Percentiles rank a stretch among this genome's conserved stretches.
Conservation (phyloP, 371 early-diverging fungal genomes). For the Lichtheimia ornata region DNA sequence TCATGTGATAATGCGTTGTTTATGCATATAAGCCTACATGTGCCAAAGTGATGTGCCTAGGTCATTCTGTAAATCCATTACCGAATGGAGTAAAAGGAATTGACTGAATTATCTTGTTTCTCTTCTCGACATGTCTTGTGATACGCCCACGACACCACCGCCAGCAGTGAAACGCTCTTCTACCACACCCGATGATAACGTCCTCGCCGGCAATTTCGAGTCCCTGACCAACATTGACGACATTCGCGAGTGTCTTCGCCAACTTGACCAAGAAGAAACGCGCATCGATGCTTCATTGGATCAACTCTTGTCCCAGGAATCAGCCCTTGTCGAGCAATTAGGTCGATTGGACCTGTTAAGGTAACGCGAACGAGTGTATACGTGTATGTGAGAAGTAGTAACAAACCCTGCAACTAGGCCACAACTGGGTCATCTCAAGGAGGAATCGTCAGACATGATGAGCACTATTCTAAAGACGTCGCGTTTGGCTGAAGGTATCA, state of each 20-base stretch:
- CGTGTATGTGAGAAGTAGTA: not conserved
- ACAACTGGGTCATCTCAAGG: constrained; percentile 53
- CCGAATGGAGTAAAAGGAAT: too few species aligned
- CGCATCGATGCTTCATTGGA: constrained; percentile 67
- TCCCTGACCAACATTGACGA: constrained; percentile 64
- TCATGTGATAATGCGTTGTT: too few species aligned
- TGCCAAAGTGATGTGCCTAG: too few species aligned
- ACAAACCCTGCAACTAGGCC: constrained; percentile 47
- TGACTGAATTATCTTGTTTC: too few species aligned
- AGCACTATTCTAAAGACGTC: constrained; percentile 70
- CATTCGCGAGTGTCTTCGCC: constrained; percentile 63
- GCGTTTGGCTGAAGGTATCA: constrained; percentile 75
- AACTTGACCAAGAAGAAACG: constrained; percentile 69
- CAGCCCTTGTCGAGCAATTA: constrained; percentile 23
- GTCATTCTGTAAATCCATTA: too few species aligned
- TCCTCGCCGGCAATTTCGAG: constrained; percentile 24
- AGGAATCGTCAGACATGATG: constrained; percentile 57
- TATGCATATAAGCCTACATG: too few species aligned
- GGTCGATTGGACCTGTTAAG: constrained; percentile 47
- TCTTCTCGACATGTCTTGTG: too few species aligned
- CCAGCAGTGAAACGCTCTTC: too few species aligned
- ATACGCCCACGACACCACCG: too few species aligned
- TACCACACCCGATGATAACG: too few species aligned
- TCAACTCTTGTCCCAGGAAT: constrained; percentile 44
- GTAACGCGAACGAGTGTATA: constrained; percentile 21